Conservation (phyloP, 2,329 filamentous ascomycete species). For the Colletotrichum sp. region DNA sequence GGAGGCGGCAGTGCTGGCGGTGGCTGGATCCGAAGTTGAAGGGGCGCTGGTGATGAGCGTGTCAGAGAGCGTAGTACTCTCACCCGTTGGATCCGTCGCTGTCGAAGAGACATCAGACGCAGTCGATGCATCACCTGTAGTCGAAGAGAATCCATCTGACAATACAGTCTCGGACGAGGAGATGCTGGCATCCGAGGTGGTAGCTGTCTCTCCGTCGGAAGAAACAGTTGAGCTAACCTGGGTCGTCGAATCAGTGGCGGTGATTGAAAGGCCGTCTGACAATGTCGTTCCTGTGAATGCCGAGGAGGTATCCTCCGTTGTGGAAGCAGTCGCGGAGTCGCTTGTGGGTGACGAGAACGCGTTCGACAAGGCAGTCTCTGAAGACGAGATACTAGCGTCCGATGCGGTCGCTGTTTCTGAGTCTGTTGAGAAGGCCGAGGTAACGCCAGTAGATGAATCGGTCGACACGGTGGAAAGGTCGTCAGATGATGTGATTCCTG, state of each 20-base stretch:
- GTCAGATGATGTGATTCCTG: not conserved
- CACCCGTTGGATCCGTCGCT: not conserved
- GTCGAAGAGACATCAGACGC: not conserved
- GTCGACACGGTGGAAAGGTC: not conserved
- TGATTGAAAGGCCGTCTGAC: too few species aligned
- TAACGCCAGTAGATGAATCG: accelerated
- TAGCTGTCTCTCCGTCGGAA: too few species aligned
- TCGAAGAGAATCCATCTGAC: too few species aligned
- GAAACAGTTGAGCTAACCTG: too few species aligned
- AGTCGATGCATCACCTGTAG: not conserved
- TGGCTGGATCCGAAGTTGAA: not conserved
- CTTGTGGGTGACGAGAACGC: not conserved
- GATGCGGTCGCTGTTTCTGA: not conserved
- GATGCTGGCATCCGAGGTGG: too few species aligned
- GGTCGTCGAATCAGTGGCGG: too few species aligned
- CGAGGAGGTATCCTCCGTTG: too few species aligned
- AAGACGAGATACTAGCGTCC: not conserved
- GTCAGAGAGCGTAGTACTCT: not conserved
- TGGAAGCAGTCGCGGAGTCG: not conserved
- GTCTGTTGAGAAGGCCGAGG: not conserved
- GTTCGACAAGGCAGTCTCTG: not conserved
- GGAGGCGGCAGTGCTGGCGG: not conserved
- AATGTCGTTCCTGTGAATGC: too few species aligned
- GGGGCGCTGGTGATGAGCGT: not conserved
- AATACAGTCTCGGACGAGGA: too few species aligned